Percentiles rank a stretch among this genome's conserved stretches.
Conservation (phyloP, 139 green algal genomes). For the Zygnema cylindricum region DNA sequence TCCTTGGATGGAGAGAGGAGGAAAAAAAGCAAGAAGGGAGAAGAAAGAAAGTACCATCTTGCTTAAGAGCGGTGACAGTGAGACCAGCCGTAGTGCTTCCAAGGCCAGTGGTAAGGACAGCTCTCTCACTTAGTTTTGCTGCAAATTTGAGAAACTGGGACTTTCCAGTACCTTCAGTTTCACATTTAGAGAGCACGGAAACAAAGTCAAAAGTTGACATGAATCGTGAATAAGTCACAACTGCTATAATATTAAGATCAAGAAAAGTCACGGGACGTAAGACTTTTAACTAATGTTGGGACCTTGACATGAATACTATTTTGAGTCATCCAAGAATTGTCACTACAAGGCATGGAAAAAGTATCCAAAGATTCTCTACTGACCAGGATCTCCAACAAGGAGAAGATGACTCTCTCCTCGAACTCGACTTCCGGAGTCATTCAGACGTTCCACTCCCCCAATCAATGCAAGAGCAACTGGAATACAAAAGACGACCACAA, state of each 20-base stretch:
- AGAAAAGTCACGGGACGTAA: too few species aligned
- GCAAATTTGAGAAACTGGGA: constrained; percentile 62
- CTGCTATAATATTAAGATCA: too few species aligned
- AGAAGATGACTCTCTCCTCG: constrained; percentile 87
- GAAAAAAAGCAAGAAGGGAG: neutral
- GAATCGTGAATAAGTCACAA: too few species aligned
- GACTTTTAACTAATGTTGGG: too few species aligned
- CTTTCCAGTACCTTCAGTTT: constrained; percentile 48
- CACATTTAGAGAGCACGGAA: neutral
- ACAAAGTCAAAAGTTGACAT: too few species aligned
- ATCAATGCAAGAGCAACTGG: constrained; percentile 78
- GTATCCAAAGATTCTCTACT: neutral
- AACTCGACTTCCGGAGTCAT: constrained; percentile 63
- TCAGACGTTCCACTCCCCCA: constrained; percentile 70
- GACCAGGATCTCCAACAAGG: constrained; percentile 88
- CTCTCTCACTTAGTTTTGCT: constrained; percentile 42
- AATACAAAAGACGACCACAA: too few species aligned
- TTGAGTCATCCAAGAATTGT: too few species aligned
- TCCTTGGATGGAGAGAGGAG: neutral
- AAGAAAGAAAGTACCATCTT: constrained; percentile 55
- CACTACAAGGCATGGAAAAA: neutral
- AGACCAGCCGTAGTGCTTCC: constrained; percentile 81
- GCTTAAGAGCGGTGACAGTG: constrained; percentile 81
- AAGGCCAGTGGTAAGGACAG: constrained; percentile 52
- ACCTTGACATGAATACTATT: too few species aligned